Conservation (phyloP, 306 rosid species). For the Betula pendula region DNA sequence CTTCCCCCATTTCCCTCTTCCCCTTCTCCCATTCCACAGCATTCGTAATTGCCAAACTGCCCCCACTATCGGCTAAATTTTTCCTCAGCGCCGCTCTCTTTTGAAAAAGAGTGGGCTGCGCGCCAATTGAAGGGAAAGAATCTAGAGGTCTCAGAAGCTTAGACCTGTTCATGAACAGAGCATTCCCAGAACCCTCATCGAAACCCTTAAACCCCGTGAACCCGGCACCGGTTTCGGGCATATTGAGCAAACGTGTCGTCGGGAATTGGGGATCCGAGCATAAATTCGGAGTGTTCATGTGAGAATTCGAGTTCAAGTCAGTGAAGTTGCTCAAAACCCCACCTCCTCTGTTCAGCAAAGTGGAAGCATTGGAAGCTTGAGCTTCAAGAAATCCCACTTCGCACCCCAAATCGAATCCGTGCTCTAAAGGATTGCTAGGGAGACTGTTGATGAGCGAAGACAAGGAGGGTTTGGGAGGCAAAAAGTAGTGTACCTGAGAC, state of each 20-base stretch:
- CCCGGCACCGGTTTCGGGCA: slow-evolving; percentile 24
- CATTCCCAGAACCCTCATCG: slow-evolving; percentile 41
- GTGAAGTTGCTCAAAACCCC: slow-evolving; percentile 28
- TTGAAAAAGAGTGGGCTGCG: slow-evolving; percentile 85
- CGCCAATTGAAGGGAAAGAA: slow-evolving; percentile 62
- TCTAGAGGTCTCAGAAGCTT: slow-evolving; percentile 67
- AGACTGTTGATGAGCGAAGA: slow-evolving; percentile 52
- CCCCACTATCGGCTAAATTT: slow-evolving; percentile 32
- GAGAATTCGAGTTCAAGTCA: slow-evolving; percentile 38
- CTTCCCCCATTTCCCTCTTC: slow-evolving; percentile 32
- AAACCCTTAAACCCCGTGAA: slow-evolving; percentile 48
- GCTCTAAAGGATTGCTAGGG: slow-evolving; percentile 41
- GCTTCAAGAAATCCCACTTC: slow-evolving; percentile 52
- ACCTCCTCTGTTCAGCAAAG: slow-evolving; percentile 23
- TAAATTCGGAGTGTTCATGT: slow-evolving; percentile 39
- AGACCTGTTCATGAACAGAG: slow-evolving; percentile 53
- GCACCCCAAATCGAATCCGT: slow-evolving; percentile 52
- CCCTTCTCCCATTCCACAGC: slow-evolving; percentile 12
- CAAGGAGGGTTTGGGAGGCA: slow-evolving; percentile 54
- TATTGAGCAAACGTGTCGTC: slow-evolving; percentile 20
- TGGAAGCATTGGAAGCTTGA: slow-evolving; percentile 45
- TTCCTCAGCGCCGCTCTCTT: slow-evolving; percentile 78
- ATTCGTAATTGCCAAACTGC: slow-evolving; percentile 21
- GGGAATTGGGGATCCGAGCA: slow-evolving; percentile 33
- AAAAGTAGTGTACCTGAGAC: slow-evolving; percentile 55